Evolutionary conservation across 2,329 filamentous ascomycete species (phyloP).

Genomic region (Neonectria punicea): DNA sequence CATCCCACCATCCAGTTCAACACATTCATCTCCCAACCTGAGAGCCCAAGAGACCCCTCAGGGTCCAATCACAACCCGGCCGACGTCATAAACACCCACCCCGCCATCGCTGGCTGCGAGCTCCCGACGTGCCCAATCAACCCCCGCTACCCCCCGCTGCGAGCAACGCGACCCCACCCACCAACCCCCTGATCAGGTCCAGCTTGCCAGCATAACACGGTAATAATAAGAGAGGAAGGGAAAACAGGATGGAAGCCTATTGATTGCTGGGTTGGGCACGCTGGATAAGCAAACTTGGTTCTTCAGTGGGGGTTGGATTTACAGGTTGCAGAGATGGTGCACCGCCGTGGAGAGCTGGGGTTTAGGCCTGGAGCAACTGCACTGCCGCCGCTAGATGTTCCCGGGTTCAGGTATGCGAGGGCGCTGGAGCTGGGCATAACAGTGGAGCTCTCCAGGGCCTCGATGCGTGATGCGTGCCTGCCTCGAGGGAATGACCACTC

Average conservation of each 20-base stretch:
- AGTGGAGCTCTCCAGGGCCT: constrained; percentile 8
- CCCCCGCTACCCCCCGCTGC: background rate
- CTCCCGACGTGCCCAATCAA: background rate
- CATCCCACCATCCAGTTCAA: background rate
- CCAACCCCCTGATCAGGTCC: background rate
- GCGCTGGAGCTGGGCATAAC: background rate
- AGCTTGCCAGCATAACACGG: background rate
- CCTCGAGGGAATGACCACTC: background rate
- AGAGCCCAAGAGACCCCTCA: background rate
- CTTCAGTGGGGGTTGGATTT: too few relatives aligned
- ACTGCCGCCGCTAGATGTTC: background rate
- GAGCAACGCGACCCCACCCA: background rate
- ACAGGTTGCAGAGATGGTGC: background rate
- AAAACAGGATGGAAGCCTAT: background rate
- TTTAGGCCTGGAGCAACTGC: background rate
- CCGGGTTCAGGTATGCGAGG: background rate
- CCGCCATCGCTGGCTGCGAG: constrained; percentile 5
- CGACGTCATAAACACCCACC: constrained; percentile 41
- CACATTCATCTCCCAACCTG: background rate
- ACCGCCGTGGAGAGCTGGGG: background rate
- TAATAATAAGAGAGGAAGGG: too few relatives aligned
- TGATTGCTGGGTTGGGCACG: background rate
- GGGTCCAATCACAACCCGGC: constrained; percentile 30
- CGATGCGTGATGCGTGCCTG: background rate
- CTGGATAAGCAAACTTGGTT: too few relatives aligned